These are phyloP conservation scores for Pichia sp. DNA, from an alignment of 1,139 yeast genomes.

Conservation along the genomic window DNA sequence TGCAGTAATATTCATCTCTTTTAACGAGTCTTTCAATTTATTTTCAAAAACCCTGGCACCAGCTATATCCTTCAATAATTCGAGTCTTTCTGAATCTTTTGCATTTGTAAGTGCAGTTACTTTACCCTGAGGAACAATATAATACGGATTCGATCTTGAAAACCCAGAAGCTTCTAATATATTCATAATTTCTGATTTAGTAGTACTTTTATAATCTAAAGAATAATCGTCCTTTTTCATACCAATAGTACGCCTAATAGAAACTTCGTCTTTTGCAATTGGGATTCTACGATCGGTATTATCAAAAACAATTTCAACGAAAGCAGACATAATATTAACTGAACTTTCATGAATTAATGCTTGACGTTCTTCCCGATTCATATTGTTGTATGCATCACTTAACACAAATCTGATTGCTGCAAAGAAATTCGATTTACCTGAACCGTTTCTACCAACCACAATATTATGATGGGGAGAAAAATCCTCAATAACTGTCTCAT, in stretches of 20 bases:
- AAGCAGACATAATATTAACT: constrained; percentile 89
- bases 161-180: constrained; percentile 89
- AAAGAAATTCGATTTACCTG: constrained; percentile 94
- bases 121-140: constrained; percentile 95
- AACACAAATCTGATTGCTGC: constrained; percentile 92
- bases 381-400: constrained; percentile 82
- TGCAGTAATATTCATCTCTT: constrained; percentile 71
- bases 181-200: constrained; percentile 77
- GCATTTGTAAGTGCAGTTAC: constrained; percentile 82
- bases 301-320: constrained; percentile 84
- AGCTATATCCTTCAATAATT: constrained; percentile 81
- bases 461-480: constrained; percentile 82
- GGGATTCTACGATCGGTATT: constrained; percentile 75
- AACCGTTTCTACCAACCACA: constrained; percentile 91
- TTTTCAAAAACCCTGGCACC: constrained; percentile 91
- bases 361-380: constrained; percentile 85
- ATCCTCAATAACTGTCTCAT: constrained; percentile 69
- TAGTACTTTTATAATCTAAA: constrained; percentile 69
- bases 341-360: constrained; percentile 87
- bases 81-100: constrained; percentile 73
- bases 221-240: constrained; percentile 87
- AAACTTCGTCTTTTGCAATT: constrained; percentile 58
- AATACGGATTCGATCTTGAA: constrained; percentile 85
- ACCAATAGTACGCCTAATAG: constrained; percentile 83
- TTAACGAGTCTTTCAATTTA: constrained; percentile 69